Evolutionary conservation across 2,329 filamentous ascomycete genomes (phyloP), one percentile per base, ranked within the genome.

Genomic region (Aspergillus awamori): DNA sequence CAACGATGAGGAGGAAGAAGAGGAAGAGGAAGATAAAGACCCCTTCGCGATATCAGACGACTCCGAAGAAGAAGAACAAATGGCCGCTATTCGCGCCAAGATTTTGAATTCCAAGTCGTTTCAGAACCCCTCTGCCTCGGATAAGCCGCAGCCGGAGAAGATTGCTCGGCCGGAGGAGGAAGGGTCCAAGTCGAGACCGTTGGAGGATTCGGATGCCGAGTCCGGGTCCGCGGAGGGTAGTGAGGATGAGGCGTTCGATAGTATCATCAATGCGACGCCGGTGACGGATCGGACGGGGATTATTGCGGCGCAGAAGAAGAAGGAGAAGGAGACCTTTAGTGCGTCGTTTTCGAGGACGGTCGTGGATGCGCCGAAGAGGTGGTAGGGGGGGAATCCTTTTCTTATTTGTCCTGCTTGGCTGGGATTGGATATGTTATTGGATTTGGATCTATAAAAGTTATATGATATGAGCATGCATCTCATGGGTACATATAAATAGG

Each of bases 21-120:
- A 77, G 22, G 78, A 77, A 22, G 79, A 80, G 4, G 79, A 80
- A 17, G 79, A 83, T 8, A 80, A 82, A 67, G 91, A 95, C 68
- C 88, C 88, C 0, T 93, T 89, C 69, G 89, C 86, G 57, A 85
- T 96, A 49, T 92, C 92, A 8, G 90, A 93, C 58, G 89, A 92
- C 67, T 87, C 86, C 33, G 91, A 91, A 59, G 89, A 97, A 60
- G 92, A 96, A 69, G 90, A 91, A 56, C 89, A 93, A 72, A 98
- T 98, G 93, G 93, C 92, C 38, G 93, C 96, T 71, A 89, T 99
- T 56, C 86, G 95, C 53, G 87, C 90, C 58, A 91, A 92, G 69
- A 92, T 98, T n/a, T 84, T 99, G 2, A 90, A 89, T 6, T 97
- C 94, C 6, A 97, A 94, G 73, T 87, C 93, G 0, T 99, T 99